Conservation (phyloP, 176 grass and related monocot species). For the Zizania latifolia region DNA sequence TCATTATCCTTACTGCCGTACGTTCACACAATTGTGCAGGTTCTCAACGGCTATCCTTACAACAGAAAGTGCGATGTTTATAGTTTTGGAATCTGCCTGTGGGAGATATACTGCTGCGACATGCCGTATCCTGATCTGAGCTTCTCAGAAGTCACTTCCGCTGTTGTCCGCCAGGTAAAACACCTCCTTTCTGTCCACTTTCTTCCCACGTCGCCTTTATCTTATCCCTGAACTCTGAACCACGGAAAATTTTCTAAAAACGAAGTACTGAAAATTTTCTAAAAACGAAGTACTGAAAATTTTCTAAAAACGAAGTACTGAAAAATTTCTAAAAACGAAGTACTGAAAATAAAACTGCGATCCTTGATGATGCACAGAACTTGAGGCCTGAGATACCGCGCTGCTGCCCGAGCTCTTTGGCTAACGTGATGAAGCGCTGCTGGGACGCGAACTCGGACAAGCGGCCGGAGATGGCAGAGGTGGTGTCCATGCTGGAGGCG, state of each 20-base stretch:
- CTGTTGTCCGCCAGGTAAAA: conserved; percentile 90
- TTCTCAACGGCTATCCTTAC: conserved; percentile 92
- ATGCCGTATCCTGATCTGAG: conserved; percentile 98
- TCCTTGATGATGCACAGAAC: conserved; percentile 46
- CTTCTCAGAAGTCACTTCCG: conserved; percentile 94
- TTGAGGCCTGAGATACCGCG: conserved; percentile 96
- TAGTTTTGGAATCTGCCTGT: conserved; percentile 95
- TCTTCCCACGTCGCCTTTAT: neutral
- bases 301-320: too few species aligned
- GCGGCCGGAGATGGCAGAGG: conserved; percentile 85
- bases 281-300: too few species aligned
- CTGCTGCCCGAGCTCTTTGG: conserved; percentile 82
- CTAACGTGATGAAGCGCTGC: conserved; percentile 90
- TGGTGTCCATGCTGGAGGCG: conserved; percentile 86
- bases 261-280: too few species aligned
- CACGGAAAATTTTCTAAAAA: too few species aligned
- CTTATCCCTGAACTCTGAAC: conserved; percentile 1
- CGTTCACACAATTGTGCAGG: conserved; percentile 44
- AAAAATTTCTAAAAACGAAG: too few species aligned
- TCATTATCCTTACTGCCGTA: neutral
- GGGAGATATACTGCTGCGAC: conserved; percentile 99
- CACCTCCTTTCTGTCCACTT: neutral
- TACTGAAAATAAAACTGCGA: neutral
- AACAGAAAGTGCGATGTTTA: conserved; percentile 98
- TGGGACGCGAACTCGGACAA: conserved; percentile 94